Evolutionary conservation across 495 filamentous ascomycete species (phyloP).

Genomic region (Podospora pseudoanserina): DNA sequence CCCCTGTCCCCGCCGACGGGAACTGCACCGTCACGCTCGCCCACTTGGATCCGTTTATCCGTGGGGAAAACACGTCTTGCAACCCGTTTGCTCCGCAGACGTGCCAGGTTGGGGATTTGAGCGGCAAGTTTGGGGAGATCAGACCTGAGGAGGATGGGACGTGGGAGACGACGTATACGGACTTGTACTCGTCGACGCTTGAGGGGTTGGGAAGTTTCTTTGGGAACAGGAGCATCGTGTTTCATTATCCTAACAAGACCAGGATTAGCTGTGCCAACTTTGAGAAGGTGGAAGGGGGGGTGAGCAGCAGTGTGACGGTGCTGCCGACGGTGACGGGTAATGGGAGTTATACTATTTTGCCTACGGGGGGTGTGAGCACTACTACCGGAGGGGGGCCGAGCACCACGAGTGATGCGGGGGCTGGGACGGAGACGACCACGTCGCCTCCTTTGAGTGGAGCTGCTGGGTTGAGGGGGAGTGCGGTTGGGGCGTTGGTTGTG

Average conservation of each 20-base stretch:
- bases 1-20: conserved; percentile 66
- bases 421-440: background rate
- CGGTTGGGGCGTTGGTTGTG: conserved; percentile 20
- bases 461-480: conserved; percentile 11
- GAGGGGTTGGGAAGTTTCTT: conserved; percentile 61
- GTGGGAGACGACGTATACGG: conserved; percentile 54
- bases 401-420: conserved; percentile 8
- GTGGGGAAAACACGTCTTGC: conserved; percentile 64
- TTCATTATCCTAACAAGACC: conserved; percentile 70
- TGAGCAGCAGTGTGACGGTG: background rate
- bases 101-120: conserved; percentile 81
- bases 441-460: background rate
- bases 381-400: background rate
- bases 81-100: conserved; percentile 57
- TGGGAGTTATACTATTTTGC: background rate
- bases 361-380: background rate
- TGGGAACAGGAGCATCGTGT: conserved; percentile 72
- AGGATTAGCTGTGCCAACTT: conserved; percentile 74
- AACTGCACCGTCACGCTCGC: conserved; percentile 71
- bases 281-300: conserved; percentile 24
- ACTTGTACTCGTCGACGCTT: conserved; percentile 63
- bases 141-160: conserved; percentile 30
- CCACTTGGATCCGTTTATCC: conserved; percentile 55
- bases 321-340: background rate
- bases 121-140: conserved; percentile 76